Evolutionary conservation across 768 basidiomycete genomes (phyloP).

Genomic region (Trametes sanguinea): DNA sequence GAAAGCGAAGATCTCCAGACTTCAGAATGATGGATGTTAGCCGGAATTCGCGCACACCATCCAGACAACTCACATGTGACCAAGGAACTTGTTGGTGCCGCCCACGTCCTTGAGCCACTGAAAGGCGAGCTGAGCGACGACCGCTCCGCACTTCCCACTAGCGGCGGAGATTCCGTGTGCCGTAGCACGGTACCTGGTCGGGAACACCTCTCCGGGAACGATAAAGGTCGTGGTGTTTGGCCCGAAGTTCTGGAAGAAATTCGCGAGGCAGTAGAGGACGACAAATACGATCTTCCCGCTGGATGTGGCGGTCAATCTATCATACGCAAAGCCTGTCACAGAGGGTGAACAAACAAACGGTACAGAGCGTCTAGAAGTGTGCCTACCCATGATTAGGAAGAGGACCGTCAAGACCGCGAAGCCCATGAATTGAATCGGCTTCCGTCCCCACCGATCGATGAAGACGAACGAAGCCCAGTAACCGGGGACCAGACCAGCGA

Average conservation of each 20-base stretch:
- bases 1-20: slow-evolving; percentile 47
- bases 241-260: slow-evolving; percentile 49
- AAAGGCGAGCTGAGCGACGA: slow-evolving; percentile 43
- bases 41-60: background rate
- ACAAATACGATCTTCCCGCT: slow-evolving; percentile 36
- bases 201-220: slow-evolving; percentile 47
- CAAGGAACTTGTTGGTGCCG: slow-evolving; percentile 34
- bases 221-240: slow-evolving; percentile 48
- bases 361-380: too few species aligned
- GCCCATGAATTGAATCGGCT: slow-evolving; percentile 43
- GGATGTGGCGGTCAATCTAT: slow-evolving; percentile 31
- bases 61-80: slow-evolving; percentile 35
- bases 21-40: slow-evolving; percentile 3
- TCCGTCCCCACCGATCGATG: slow-evolving; percentile 43
- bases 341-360: background rate
- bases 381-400: slow-evolving; percentile 36
- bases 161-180: slow-evolving; percentile 50
- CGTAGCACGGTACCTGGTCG: slow-evolving; percentile 46
- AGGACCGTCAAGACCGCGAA: slow-evolving; percentile 38
- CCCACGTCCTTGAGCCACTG: slow-evolving; percentile 39
- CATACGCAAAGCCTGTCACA: slow-evolving; percentile 32
- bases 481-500: slow-evolving; percentile 42
- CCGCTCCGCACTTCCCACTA: slow-evolving; percentile 46
- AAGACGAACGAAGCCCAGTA: slow-evolving; percentile 41
- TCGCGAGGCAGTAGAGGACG: slow-evolving; percentile 42